Evolutionary conservation across 2,329 filamentous ascomycete genomes (phyloP), one percentile per base, ranked within the genome.

Genomic region (Cytospora piceae): DNA sequence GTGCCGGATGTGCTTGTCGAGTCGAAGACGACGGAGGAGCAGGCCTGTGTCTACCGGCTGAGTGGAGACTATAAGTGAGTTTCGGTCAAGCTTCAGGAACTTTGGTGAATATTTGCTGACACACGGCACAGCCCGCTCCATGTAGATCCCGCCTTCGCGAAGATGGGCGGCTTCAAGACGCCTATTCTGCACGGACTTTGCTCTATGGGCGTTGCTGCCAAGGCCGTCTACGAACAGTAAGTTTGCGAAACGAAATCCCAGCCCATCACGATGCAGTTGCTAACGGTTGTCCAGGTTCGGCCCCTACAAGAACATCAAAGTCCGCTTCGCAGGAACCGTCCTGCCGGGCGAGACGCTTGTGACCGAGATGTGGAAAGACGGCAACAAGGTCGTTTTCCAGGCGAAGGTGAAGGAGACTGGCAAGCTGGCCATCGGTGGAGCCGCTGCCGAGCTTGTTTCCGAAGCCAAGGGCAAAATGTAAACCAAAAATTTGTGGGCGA

Each of bases 161-260:
- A 95, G 82, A 89, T 96, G 72, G 95, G 94, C 67, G 95, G 95
- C 67, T 99, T 99, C 87, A 91, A 95, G 80, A 87, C 83, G 32
- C 95, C 95, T 15, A 99, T 99, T 76, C 83, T 99, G 62, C 95
- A 99, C 82, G 95, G 95, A n/a, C 87, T 99, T 46, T 97, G 93
- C 85, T 95, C 89, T 76, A 94, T 99, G 74, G 95, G 95, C 71
- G 87, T 98, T 70, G 90, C 92, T 20, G 92, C 90, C 70, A 97
- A 97, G 85, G 93, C 94, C 67, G 88, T 99, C 49, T 90, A 94
- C 76, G 86, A 93, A 79, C 90, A 84, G 69, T 75, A 69, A 37
- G 73, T 58, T 52, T 29, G 15, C 31, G 17, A 31, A 24, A 51
- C 11, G 34, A 32, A 17, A 14, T 46, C 24, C 24, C 24, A 37